Conservation (phyloP, 2,329 filamentous ascomycete genomes). For the Ophiobolus disseminans region DNA sequence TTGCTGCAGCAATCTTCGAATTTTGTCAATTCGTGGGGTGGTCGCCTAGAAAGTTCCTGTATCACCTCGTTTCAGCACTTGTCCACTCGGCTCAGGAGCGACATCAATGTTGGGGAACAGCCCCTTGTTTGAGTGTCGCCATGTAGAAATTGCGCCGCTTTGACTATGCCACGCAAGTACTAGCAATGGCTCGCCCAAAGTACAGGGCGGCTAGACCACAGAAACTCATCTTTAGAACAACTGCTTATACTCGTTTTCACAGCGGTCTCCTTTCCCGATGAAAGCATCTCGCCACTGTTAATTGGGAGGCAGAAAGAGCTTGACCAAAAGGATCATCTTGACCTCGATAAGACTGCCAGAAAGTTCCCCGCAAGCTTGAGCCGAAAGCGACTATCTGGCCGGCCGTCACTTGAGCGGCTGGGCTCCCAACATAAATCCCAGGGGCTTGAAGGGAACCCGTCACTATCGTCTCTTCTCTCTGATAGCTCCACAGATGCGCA, state of each 20-base stretch:
- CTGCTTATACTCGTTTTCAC: conserved; percentile 8
- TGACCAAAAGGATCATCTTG: conserved; percentile 52
- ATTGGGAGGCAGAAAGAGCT: conserved; percentile 54
- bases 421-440: conserved; percentile 28
- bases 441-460: conserved; percentile 35
- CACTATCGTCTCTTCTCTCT: conserved; percentile 38
- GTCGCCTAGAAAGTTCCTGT: no score
- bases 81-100: no score
- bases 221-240: conserved; percentile 3
- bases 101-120: no score
- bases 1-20: no score
- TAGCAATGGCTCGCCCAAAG: no score
- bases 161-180: no score
- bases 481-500: conserved; percentile 38
- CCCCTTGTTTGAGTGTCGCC: no score
- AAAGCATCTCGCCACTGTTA: conserved; percentile 57
- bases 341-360: conserved; percentile 48
- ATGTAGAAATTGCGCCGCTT: no score
- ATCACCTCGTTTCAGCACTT: no score
- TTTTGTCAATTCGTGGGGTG: no score
- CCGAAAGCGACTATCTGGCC: conserved; percentile 53
- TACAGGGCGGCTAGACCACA: no score
- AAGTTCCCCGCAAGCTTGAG: conserved; percentile 50
- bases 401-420: conserved; percentile 46
- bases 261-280: conserved; percentile 58